These are phyloP conservation scores for Naganishia vaughanmartiniae DNA, from an alignment of 768 basidiomycete genomes.

Conservation along the genomic window DNA sequence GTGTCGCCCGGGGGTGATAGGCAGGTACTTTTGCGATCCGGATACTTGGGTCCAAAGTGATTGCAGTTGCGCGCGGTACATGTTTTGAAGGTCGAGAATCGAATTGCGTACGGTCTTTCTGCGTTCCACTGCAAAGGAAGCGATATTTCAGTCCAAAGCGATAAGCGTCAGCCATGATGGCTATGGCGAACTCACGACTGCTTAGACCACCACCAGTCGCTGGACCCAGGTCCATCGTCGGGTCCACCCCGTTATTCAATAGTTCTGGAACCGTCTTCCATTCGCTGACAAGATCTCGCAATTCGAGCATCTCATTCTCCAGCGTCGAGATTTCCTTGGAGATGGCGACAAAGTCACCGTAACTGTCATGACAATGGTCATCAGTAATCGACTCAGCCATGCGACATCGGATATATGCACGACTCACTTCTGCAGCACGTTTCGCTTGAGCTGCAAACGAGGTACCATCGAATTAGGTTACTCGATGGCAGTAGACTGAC, in stretches of 20 bases:
- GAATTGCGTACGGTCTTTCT: slow-evolving; percentile 76
- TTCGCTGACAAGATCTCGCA: slow-evolving; percentile 88
- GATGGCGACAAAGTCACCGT: slow-evolving; percentile 92
- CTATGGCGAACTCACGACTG: neutral
- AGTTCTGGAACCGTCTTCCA: slow-evolving; percentile 95
- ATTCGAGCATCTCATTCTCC: slow-evolving; percentile 95
- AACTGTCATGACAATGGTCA: slow-evolving; percentile 58
- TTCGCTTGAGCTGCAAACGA: slow-evolving; percentile 77
- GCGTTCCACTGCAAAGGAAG: slow-evolving; percentile 54
- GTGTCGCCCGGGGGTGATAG: slow-evolving; percentile 84
- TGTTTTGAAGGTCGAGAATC: slow-evolving; percentile 86
- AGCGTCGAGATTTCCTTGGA: slow-evolving; percentile 95
- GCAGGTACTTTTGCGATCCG: slow-evolving; percentile 91
- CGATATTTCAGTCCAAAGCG: neutral
- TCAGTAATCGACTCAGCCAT: neutral
- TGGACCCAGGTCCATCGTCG: slow-evolving; percentile 2
- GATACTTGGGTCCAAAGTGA: slow-evolving; percentile 83
- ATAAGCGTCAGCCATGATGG: neutral
- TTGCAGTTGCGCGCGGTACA: slow-evolving; percentile 94
- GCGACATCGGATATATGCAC: neutral
- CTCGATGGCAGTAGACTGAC: too few species aligned
- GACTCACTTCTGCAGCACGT: slow-evolving; percentile 86
- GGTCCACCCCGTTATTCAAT: slow-evolving; percentile 51
- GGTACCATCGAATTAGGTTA: slow-evolving; percentile 63
- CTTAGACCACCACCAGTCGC: neutral